Conservation (phyloP, 495 filamentous ascomycete species). For the Oleoguttula mirabilis region DNA sequence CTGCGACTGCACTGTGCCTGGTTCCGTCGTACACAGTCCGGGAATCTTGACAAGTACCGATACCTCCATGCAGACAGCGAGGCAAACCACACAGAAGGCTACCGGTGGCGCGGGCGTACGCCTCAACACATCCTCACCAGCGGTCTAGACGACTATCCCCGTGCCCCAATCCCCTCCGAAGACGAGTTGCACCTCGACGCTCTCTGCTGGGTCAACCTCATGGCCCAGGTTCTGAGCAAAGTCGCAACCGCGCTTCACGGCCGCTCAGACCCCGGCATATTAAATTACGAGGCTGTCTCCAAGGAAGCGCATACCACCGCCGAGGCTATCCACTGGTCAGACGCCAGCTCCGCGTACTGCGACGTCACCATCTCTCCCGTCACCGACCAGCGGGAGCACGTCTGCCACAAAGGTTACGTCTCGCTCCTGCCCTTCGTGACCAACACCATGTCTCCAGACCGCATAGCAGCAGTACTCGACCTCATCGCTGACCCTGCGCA, state of each 20-base stretch:
- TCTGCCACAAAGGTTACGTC: constrained; percentile 95
- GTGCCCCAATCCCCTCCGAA: constrained; percentile 86
- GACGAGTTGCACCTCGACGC: constrained; percentile 93
- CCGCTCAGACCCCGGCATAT: constrained; percentile 58
- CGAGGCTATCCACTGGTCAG: constrained; percentile 86
- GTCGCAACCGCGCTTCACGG: constrained; percentile 63
- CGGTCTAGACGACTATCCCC: constrained; percentile 90
- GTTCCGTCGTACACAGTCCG: constrained; percentile 85
- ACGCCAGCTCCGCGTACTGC: constrained; percentile 71
- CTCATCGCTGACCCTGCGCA: constrained; percentile 69
- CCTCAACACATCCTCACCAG: constrained; percentile 78
- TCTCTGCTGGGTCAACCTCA: constrained; percentile 92
- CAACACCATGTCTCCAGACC: constrained; percentile 59
- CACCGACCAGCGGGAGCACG: constrained; percentile 76
- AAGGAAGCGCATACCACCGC: constrained; percentile 75
- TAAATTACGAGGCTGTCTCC: constrained; percentile 57
- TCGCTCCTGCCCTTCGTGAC: constrained; percentile 88
- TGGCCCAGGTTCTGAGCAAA: constrained; percentile 66
- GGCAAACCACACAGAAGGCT: constrained; percentile 83
- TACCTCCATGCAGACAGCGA: constrained; percentile 80
- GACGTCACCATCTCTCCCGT: constrained; percentile 94
- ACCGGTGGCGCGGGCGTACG: constrained; percentile 91
- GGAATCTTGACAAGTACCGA: constrained; percentile 82
- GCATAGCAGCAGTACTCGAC: constrained; percentile 61
- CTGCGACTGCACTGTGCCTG: constrained; percentile 84